These are phyloP conservation scores for Coemansia sp. DNA, from an alignment of 192 early-diverging fungal genomes.

Conservation along the genomic window DNA sequence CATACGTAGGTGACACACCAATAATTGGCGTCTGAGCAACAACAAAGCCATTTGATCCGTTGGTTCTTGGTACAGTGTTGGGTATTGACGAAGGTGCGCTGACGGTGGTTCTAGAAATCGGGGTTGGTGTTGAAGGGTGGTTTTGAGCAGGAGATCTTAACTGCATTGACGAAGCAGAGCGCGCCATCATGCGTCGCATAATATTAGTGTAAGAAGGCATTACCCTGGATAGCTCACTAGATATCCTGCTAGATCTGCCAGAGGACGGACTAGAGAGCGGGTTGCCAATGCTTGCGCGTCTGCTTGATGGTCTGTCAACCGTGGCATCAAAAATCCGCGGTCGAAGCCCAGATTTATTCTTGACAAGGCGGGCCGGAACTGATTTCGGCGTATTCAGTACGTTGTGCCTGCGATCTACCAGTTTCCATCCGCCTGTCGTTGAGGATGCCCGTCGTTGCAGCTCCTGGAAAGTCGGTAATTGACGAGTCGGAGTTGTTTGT, in stretches of 20 bases:
- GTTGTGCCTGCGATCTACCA: not conserved
- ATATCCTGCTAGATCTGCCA: not conserved
- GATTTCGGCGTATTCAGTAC: not conserved
- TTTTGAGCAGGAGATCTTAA: no score
- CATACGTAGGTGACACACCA: conserved; percentile 45
- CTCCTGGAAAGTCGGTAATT: not conserved
- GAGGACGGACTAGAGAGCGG: not conserved
- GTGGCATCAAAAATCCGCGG: conserved; percentile 4
- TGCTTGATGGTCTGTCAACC: not conserved
- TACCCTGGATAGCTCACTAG: not conserved
- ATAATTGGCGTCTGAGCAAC: conserved; percentile 13
- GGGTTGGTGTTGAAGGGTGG: not conserved
- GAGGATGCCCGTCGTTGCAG: not conserved
- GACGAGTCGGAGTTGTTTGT: not conserved
- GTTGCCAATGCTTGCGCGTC: not conserved
- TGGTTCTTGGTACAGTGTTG: not conserved
- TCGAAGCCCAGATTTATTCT: not conserved
- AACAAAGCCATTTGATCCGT: not conserved
- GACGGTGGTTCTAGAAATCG: not conserved
- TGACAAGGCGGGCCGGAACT: no score
- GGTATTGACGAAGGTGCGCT: not conserved
- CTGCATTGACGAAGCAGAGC: not conserved
- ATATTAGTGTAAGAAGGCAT: not conserved
- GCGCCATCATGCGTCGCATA: not conserved
- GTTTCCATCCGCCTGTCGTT: not conserved